Conservation (phyloP, 257 asterid species). For the Jacaranda copaia region DNA sequence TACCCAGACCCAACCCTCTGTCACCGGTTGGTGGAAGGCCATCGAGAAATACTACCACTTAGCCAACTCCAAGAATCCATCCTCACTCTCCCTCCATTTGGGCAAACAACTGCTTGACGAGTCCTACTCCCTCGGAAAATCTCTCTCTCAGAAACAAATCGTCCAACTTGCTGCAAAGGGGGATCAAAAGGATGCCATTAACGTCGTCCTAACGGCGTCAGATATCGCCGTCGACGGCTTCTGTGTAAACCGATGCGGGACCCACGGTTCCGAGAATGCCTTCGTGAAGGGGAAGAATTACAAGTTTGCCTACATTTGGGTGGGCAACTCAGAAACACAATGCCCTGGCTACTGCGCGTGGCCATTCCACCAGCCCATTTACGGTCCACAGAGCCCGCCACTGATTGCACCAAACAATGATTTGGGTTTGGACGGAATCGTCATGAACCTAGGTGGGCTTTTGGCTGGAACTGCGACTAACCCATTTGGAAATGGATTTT, state of each 20-base stretch:
- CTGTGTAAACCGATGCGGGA: conserved; percentile 65
- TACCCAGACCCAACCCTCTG: conserved; percentile 55
- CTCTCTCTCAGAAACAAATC: conserved; percentile 59
- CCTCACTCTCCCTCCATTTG: conserved; percentile 46
- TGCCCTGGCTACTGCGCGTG: conserved; percentile 69
- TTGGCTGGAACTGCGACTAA: conserved; percentile 25
- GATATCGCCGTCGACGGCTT: conserved; percentile 59
- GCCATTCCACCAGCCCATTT: conserved; percentile 71
- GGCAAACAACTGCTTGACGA: conserved; percentile 56
- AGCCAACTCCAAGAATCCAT: conserved; percentile 49
- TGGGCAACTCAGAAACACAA: conserved; percentile 60
- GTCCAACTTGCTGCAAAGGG: conserved; percentile 59
- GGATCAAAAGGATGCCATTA: conserved; percentile 53
- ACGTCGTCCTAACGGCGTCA: conserved; percentile 56
- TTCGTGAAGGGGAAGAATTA: conserved; percentile 41
- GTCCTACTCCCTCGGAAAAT: conserved; percentile 59
- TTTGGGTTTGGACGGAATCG: conserved; percentile 59
- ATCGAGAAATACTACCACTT: conserved; percentile 50
- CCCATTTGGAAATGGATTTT: conserved; percentile 67
- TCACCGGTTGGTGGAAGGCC: conserved; percentile 75
- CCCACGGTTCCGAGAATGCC: conserved; percentile 50
- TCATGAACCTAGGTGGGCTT: conserved; percentile 55
- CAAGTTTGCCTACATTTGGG: conserved; percentile 66
- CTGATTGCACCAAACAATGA: conserved; percentile 60
- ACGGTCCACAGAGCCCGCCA: conserved; percentile 65